Base-by-base conservation (phyloP, 139 green algal genomes). In the Nannochloris sp. region DNA sequence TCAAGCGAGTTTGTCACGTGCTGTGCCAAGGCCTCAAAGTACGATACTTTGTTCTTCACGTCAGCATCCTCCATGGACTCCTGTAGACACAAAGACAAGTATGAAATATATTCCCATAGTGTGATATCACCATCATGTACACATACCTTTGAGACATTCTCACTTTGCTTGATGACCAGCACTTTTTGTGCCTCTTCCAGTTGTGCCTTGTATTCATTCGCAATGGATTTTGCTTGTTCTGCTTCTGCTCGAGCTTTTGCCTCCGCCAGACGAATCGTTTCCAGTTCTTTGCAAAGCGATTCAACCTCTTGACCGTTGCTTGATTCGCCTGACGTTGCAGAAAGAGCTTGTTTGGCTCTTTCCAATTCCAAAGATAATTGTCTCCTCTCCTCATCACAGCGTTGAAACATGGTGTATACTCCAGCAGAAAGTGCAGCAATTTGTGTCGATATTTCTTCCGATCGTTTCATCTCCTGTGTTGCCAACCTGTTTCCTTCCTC, bases 1-100 rank as follows among this genome's bases (percentile, higher is more conserved):
- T 40, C 34, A 40, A 40, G 34, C 34, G 34, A 40, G 34, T 40
- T 8, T 40, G 34, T 11, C 16, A 25, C 46, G 15, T 53, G 46
- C 15, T 53, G 46, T 53, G 46, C 11, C 46, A 53, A 53, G n/a
- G 46, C 16, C n/a, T 53, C 46, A 53, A 53, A 53, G 46, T 25
- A 53, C n/a, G 46, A 53, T 10, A 53, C 46, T 53, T 53, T 53
- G 46, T 21, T 19, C 46, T 21, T 53, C 46, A 53, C 46, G 7
- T 21, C n/a, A 53, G 46, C 16, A 21, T 53, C 46, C 16, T 19
- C n/a, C 16, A 25, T 9, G 2, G n/a, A 25, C 0, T 21, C 46
- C 46, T 53, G n/a, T 53, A 21, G 46, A 19, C 46, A 53, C n/a
- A 50, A 50, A 2, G 0, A 50, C 44, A 15, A 50, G 18, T 53